Evolutionary conservation across 345 rosid genomes (phyloP), one percentile per base, ranked within the genome.

Genomic region (Corchorus olitorius): DNA sequence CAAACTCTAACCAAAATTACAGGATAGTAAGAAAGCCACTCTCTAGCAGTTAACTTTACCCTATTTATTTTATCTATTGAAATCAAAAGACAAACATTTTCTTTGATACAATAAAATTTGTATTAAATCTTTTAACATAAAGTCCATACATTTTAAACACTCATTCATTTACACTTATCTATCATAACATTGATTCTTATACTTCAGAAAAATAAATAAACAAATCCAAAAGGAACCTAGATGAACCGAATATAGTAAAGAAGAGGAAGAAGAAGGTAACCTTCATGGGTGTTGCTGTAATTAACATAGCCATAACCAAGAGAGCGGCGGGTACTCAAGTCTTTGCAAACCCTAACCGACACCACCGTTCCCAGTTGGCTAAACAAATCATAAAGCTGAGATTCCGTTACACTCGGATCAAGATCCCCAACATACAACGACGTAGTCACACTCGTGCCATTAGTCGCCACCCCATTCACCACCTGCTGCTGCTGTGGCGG

Each of bases 271-370:
- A 68, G 33, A 10, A 3, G 48, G 87, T 82, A 35, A 94, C 98
- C 98, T 87, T 94, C 98, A 64, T 84, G 86, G 5, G 92, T 78
- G 78, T 65, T 94, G 84, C 84, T 84, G 76, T 86, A 94, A 80
- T 94, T 94, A 17, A 94, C 98, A 53, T 94, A 94, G 4, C 94
- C 98, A 78, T 94, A 94, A 7, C 98, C 97, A 6, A 94, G 97
- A 9, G 98, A 94, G 77, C 93, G 79, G 6, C 97, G 89, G 43
- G 92, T 91, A 16, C 86, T 79, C 82, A 86, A 74, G 76, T 92
- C 94, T 78, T 92, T 80, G 64, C 94, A 92, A 33, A 90, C 92
- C 75, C 94, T 84, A 76, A 92, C 93, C 16, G 97, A 92, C 5
- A 87, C 89, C 22, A 92, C 92, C 37, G 72, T 83, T 46, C 89